Evolutionary conservation across 2,329 filamentous ascomycete genomes (phyloP).

Genomic region (Calonectria leucothoes): DNA sequence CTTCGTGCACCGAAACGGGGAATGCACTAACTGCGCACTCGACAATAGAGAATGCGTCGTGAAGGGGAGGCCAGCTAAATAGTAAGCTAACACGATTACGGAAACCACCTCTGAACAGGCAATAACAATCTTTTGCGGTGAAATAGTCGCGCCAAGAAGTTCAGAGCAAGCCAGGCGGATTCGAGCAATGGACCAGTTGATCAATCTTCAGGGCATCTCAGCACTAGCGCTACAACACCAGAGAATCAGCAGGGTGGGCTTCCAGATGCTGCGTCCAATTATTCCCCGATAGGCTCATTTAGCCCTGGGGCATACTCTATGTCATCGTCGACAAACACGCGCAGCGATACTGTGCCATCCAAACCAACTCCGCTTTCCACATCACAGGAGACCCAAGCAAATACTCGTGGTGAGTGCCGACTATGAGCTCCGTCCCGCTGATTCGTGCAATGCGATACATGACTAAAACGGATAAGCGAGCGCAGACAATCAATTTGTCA

Average conservation of each 20-base stretch:
- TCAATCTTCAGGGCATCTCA: neutral
- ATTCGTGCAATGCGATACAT: too few species aligned
- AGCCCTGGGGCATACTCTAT: too few species aligned
- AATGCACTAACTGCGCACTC: slow-evolving; percentile 24
- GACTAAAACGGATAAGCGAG: neutral
- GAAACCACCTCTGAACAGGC: neutral
- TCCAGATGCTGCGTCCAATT: too few species aligned
- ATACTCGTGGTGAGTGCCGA: too few species aligned
- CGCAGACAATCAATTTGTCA: neutral
- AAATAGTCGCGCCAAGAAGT: neutral
- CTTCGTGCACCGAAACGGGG: slow-evolving; percentile 10
- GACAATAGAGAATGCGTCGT: slow-evolving; percentile 22
- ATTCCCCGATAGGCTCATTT: too few species aligned
- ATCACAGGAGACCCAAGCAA: too few species aligned
- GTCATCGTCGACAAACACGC: too few species aligned
- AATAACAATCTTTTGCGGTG: neutral
- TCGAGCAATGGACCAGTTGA: neutral
- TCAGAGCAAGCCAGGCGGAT: neutral
- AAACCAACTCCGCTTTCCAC: too few species aligned
- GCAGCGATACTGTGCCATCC: too few species aligned
- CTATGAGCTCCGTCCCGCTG: too few species aligned
- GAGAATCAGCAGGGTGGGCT: neutral
- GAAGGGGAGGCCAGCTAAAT: slow-evolving; percentile 14
- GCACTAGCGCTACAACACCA: neutral
- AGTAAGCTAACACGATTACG: neutral